Evolutionary conservation across 768 basidiomycete genomes (phyloP), one percentile per base, ranked within the genome.

Genomic region (Termitomyces sp.): DNA sequence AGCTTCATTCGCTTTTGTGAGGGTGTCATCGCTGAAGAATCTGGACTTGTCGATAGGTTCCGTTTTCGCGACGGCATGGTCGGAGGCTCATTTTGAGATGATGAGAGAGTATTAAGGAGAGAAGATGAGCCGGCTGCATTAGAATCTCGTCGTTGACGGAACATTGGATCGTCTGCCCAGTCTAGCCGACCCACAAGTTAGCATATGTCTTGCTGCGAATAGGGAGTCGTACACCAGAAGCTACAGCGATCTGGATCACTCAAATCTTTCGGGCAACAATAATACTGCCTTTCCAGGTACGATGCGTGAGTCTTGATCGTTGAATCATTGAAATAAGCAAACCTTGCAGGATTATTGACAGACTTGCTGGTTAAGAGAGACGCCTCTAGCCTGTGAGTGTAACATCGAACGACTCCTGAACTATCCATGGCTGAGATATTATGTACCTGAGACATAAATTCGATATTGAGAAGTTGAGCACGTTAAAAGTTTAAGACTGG

Each of bases 181-280:
- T n/a, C 65, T 66, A 54, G 36, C 25, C 6, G 35, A 2, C 36
- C 16, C 44, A 53, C 32, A 50, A 40, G 16, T 51, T 12, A 51
- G 20, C 13, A 1, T 38, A 31, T 41, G 11, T 32, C 13, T 41
- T 15, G 10, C 4, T 3, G 13, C 16, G 10, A 35, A 6, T 16
- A 18, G 22, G 15, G 23, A 35, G 15, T 57, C 67, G 23, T 57
- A 78, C 78, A 61, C 32, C 68, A 80, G 54, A 76, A 81, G 0
- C 45, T 35, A 55, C 75, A 76, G 13, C 57, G 61, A 11, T 62
- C 56, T 7, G 63, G 57, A 33, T 66, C 60, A 33, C 56, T 60
- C 18, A 41, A 38, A 41, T 50, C n/a, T 52, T 66, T 66, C 6
- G 61, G 41, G 52, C 79, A 81, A n/a, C 36, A 40, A 47, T 73